Base-by-base conservation (phyloP, 2,329 filamentous ascomycete genomes). In the Boeremia exigua region DNA sequence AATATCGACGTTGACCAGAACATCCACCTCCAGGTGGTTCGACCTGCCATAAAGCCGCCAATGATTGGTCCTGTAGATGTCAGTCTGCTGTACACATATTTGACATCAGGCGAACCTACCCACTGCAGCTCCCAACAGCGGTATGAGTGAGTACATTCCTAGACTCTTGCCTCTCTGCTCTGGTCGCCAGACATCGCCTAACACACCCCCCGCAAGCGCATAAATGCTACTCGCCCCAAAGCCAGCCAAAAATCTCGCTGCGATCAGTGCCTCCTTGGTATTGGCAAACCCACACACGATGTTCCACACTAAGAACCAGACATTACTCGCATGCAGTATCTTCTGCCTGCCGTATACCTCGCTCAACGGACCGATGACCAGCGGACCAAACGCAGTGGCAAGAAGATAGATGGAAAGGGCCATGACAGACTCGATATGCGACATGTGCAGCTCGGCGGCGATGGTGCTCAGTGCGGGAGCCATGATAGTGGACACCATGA, bases 401-500 rank as follows among this genome's bases (percentile, higher is more conserved):
- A 72, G 60, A 14, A 71, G 57, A 32, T 69, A 73, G 36, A 71
- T 66, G 1, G 69, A 70, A 2, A 73, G 48, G 2, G 68, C 60
- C 60, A 72, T 66, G 19, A 63, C 53, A 1, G 64, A 49, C 29
- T 70, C 64, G 6, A 65, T 58, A 2, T 63, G 49, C 5, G 17
- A 57, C 63, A 69, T 69, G 39, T 65, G 25, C 3, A 71, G 48
- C 43, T 69, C 66, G 2, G 36, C 9, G 2, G 64, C 61, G 42
- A 70, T 70, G 32, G 59, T 60, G 3, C 47, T 33, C 1, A 72
- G 54, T 0, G 67, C 64, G 1, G 68, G 68, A 10, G 69, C 69
- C 67, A 71, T 71, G 52, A 70, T 71, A 17, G 68, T 70, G 12
- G 60, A 64, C 6, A 70, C 68, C 68, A 70, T 70, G 44, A 69